Base-by-base conservation (phyloP, 148 eudicot genomes). In the Chenopodium album region DNA sequence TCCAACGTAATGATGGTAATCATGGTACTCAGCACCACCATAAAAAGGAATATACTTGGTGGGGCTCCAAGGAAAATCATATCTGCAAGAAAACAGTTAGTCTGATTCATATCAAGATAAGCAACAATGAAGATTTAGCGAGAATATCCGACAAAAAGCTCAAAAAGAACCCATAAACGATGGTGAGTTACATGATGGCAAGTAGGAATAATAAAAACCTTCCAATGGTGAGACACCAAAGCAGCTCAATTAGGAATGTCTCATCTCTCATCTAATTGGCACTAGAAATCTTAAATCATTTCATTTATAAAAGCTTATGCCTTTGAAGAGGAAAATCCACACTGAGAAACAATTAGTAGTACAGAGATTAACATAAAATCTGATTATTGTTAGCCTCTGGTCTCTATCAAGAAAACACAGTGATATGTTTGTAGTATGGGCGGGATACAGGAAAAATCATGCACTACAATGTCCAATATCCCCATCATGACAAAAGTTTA, bases 1-100 rank as follows among this genome's bases (percentile, higher is more conserved):
- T 52, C 99, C 99, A 76, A 96, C 99, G 70, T 92, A 96, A 84
- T 96, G 99, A 89, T 96, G 99, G 85, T 96, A 96, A 84, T 96
- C 99, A 88, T 96, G 99, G 84, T 92, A 91, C 79, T 94, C 97
- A 29, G 99, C 91, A 78, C 99, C 99, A 76, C 98, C 99, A 83
- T 94, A 96, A 82, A 96, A 96, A 6, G 99, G 99, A 54, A 96
- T 94, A 76, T 86, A 93, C 90, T 96, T 94, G 41, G 97, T 88
- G 64, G 87, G 94, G 75, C 87, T 86, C 98, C 99, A 95, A 19
- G 98, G 99, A 65, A 96, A 82, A 80, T 96, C 99, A 75, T 92
- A 96, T 82, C 99, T 96, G 89, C 76, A 89, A 81, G 46, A 71
- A 64, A 66, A 80, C 37, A 37, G 60, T 50, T 62, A 32, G 28